These are phyloP conservation scores for Beauveria scarabaeidicola DNA, from an alignment of 2,329 filamentous ascomycete genomes.

Conservation along the genomic window DNA sequence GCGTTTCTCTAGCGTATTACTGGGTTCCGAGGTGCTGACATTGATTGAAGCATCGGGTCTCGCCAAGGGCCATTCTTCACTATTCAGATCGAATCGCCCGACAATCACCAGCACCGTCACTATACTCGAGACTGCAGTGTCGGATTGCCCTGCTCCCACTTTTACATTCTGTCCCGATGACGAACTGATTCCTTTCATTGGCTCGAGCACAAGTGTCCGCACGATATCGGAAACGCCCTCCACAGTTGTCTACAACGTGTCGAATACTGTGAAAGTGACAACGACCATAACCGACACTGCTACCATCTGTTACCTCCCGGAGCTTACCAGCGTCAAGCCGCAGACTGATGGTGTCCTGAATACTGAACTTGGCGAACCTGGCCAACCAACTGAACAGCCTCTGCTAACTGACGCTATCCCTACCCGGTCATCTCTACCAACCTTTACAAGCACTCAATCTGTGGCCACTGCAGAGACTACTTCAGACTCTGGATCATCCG, in stretches of 20 bases:
- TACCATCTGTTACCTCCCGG: background rate
- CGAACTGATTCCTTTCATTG: background rate
- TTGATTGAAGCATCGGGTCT: background rate
- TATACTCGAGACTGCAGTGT: background rate
- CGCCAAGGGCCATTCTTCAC: background rate
- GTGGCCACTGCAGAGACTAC: conserved; percentile 3
- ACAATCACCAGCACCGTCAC: conserved; percentile 2
- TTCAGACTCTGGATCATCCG: background rate
- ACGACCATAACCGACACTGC: background rate
- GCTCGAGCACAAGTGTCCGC: background rate
- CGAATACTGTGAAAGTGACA: background rate
- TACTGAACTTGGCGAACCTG: background rate
- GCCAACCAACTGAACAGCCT: background rate
- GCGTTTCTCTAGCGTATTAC: background rate
- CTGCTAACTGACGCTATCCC: conserved; percentile 23
- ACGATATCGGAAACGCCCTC: background rate
- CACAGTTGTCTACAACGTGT: background rate
- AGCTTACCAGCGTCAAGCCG: background rate
- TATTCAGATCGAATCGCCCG: background rate
- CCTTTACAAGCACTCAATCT: conserved; percentile 12
- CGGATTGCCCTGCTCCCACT: background rate
- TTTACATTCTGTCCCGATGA: background rate
- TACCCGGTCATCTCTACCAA: conserved; percentile 22
- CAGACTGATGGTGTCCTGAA: conserved; percentile 3
- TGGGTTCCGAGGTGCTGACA: background rate